These are phyloP conservation scores for Fusarium denticulatum DNA, from an alignment of 2,329 filamentous ascomycete genomes.

Conservation along the genomic window DNA sequence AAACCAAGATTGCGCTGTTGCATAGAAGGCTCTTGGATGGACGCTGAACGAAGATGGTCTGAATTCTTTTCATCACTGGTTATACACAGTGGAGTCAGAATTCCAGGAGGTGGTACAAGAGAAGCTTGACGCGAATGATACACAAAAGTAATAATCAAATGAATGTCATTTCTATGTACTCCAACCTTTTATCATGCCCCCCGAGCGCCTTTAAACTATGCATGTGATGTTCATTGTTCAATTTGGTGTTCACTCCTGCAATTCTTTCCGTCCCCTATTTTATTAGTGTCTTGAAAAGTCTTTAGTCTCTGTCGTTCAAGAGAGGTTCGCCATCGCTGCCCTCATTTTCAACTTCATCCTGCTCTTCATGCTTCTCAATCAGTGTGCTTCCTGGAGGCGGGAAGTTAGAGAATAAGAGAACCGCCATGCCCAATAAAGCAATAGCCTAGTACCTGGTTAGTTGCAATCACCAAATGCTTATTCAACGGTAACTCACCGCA, in stretches of 20 bases:
- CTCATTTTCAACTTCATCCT: neutral
- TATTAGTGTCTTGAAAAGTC: too few species aligned
- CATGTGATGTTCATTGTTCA: neutral
- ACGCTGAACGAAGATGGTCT: neutral
- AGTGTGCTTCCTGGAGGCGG: slow-evolving; percentile 51
- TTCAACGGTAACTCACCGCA: slow-evolving; percentile 55
- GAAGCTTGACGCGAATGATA: neutral
- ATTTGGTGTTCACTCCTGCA: accelerated
- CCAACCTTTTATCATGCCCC: neutral
- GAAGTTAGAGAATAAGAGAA: slow-evolving; percentile 56
- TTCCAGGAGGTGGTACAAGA: neutral
- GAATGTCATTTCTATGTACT: neutral
- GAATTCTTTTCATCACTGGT: neutral
- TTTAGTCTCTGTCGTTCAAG: neutral
- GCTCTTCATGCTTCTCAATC: slow-evolving; percentile 41
- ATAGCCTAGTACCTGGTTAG: slow-evolving; percentile 55
- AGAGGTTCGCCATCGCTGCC: neutral
- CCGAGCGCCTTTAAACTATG: neutral
- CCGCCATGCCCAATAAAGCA: slow-evolving; percentile 55
- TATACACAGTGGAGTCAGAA: too few species aligned
- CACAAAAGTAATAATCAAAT: neutral
- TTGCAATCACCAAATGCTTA: accelerated
- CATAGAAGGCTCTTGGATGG: neutral
- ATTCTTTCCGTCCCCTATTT: too few species aligned
- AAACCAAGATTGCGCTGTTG: neutral